Base-by-base conservation (phyloP, 2,329 filamentous ascomycete species). In the Apiospora koreana region DNA sequence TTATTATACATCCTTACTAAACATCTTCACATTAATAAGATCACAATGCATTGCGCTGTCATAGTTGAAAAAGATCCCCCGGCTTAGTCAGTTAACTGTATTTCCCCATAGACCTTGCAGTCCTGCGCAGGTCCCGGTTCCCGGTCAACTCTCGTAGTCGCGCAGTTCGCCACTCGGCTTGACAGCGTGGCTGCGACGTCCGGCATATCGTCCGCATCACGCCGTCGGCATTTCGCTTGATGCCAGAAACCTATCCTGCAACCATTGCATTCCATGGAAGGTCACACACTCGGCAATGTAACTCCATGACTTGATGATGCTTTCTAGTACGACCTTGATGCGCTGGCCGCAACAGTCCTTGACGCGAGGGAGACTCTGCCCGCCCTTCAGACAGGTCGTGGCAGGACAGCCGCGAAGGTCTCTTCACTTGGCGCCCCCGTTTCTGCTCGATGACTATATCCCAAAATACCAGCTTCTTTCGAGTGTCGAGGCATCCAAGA, bases 371-470 rank as follows among this genome's bases (percentile, higher is more conserved):
- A 28, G 18, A 23, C 54, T 18, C 18, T 18, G n/a, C 16, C 38
- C 18, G 45, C 18, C 7, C 23, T 50, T 25, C 38, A 16, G 43
- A 16, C 14, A 18, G 64, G 38, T 46, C 21, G 38, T 43, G 21
- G 64, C 64, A 7, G 16, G 43, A 18, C 31, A 42, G 43, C 35
- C 46, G 68, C 38, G 9, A 62, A 38, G 71, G 41, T 69, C 74
- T 41, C 82, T 90, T 3, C 87, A 89, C 75, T 82, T 89, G 2
- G 88, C 87, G 7, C 88, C 87, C 10, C 87, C 87, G 1, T 96
- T 93, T 79, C 86, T 96, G 25, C 87, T 96, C 2, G 89, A 92
- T 69, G 87, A 91, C 77, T 94, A 96, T 79, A 88, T 88, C 16
- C 93, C 93, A 1, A 88, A 91, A 66, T 94, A 94, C 77, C 87